A percentile compares a stretch with the other conserved stretches of the same genome.
Evolutionary conservation across 2,329 filamentous ascomycete genomes (phyloP).

Genomic region (Gnomoniopsis sp.): DNA sequence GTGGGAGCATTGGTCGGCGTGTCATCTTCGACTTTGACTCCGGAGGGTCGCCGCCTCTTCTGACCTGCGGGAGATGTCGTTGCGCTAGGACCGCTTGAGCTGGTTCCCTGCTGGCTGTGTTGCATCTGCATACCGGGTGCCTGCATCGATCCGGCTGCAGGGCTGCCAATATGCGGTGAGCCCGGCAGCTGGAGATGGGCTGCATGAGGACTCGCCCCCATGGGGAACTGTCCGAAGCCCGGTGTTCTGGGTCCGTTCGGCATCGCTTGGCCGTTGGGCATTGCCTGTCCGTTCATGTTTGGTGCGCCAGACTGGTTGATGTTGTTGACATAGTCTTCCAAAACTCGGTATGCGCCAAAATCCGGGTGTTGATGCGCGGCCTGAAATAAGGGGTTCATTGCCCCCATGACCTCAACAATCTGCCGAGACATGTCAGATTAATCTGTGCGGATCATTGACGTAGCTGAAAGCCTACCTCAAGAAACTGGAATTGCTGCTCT

Average conservation of each 20-base stretch:
- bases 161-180: conserved; percentile 60
- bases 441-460: neutral
- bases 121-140: conserved; percentile 65
- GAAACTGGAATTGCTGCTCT: conserved; percentile 59
- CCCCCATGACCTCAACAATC: conserved; percentile 64
- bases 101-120: conserved; percentile 65
- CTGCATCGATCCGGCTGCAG: conserved; percentile 60
- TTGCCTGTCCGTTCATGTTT: conserved; percentile 46
- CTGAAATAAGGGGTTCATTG: conserved; percentile 61
- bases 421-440: conserved; percentile 31
- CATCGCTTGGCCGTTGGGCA: conserved; percentile 34
- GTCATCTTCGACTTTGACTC: conserved; percentile 56
- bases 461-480: conserved; percentile 49
- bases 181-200: conserved; percentile 60
- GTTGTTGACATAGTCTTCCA: conserved; percentile 56
- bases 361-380: conserved; percentile 38
- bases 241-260: conserved; percentile 44
- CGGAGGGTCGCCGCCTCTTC: conserved; percentile 55
- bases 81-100: conserved; percentile 62
- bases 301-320: conserved; percentile 37
- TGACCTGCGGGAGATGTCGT: conserved; percentile 63
- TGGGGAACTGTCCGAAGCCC: conserved; percentile 53
- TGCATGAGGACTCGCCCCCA: conserved; percentile 58
- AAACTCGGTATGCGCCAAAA: conserved; percentile 53
- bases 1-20: conserved; percentile 44